These are phyloP conservation scores for Cyanidioschyzon merolae DNA, from an alignment of 23 red algal species.

Conservation along the genomic window DNA sequence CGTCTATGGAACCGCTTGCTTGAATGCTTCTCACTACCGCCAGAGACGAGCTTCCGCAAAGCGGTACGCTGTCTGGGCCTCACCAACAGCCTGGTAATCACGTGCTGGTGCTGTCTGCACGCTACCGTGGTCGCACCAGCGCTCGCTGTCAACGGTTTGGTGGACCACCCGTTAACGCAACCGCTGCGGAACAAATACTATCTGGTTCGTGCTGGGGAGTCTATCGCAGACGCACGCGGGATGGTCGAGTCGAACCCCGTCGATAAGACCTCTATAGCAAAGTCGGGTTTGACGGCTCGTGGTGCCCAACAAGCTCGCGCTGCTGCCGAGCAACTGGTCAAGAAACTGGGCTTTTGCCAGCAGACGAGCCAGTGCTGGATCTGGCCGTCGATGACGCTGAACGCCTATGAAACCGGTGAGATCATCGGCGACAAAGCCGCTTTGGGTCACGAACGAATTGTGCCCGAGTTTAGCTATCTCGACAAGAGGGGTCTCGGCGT, in stretches of 20 bases:
- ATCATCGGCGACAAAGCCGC: slow-evolving; percentile 38
- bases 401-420: slow-evolving; percentile 49
- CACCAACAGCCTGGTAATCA: too few relatives aligned
- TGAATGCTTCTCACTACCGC: too few relatives aligned
- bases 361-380: slow-evolving; percentile 43
- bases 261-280: slow-evolving; percentile 34
- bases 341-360: slow-evolving; percentile 17
- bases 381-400: slow-evolving; percentile 48
- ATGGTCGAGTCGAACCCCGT: slow-evolving; percentile 61
- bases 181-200: slow-evolving; percentile 51
- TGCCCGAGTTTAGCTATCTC: slow-evolving; percentile 68
- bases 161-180: slow-evolving; percentile 42
- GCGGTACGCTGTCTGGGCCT: too few relatives aligned
- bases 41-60: too few relatives aligned
- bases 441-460: slow-evolving; percentile 45
- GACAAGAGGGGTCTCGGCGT: slow-evolving; percentile 65
- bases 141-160: slow-evolving; percentile 20
- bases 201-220: slow-evolving; percentile 70
- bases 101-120: too few relatives aligned
- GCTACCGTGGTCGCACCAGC: background rate
- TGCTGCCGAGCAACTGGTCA: slow-evolving; percentile 21
- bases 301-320: slow-evolving; percentile 34
- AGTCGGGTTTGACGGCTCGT: slow-evolving; percentile 37
- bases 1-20: too few relatives aligned
- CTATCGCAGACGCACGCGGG: slow-evolving; percentile 27